phyloP scores from a whole-genome alignment of 805 yeast species.

The Debaryomyces castellii region DNA sequence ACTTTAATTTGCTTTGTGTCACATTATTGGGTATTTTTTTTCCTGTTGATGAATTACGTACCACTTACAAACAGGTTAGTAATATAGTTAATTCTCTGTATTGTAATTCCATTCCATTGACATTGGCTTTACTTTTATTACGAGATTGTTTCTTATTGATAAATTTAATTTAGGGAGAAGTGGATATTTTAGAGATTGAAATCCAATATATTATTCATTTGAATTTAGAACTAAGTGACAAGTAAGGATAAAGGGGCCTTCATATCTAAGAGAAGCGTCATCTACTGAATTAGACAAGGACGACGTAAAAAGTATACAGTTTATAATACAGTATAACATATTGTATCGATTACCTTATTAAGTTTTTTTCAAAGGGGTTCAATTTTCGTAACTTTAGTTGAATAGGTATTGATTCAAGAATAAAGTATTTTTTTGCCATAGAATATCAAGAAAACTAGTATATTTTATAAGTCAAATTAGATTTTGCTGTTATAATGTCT shows the following conservation, averaged over 20 bases:
- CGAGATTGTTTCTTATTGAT: neutral
- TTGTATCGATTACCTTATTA: neutral
- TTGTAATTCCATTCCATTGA: neutral
- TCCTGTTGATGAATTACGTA: neutral
- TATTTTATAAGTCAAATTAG: neutral
- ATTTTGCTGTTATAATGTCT: neutral
- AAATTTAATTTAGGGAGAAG: neutral
- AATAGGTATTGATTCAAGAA: neutral
- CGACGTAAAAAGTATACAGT: neutral
- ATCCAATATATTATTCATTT: neutral
- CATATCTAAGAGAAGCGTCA: neutral
- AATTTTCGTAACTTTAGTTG: neutral
- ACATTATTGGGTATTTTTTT: neutral
- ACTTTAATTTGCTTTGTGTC: neutral
- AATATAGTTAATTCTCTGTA: neutral
- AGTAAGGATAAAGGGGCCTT: neutral
- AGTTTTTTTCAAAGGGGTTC: neutral
- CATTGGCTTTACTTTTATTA: neutral
- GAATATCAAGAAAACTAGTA: neutral
- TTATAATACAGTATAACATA: neutral
- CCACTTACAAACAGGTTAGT: neutral
- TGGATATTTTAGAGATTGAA: neutral
- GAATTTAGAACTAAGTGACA: neutral
- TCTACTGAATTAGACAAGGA: neutral
- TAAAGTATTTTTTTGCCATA: neutral